Base-by-base conservation (phyloP, 2,329 filamentous ascomycete genomes). In the Botryotinia globosa region DNA sequence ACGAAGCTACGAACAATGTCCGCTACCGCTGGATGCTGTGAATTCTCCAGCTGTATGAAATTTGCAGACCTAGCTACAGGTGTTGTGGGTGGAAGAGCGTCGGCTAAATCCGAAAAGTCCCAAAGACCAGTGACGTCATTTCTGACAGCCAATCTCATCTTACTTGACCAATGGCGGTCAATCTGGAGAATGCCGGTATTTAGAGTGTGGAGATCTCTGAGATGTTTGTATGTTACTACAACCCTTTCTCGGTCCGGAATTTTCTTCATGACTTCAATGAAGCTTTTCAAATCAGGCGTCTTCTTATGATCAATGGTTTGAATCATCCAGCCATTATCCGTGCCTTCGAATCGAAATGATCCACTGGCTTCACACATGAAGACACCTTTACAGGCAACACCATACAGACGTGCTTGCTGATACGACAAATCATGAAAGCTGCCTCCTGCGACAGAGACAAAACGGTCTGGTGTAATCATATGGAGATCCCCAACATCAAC, bases 341-440 rank as follows among this genome's bases (percentile, higher is more conserved):
- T 92, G 77, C 91, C 94, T 76, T 98, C 96, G 76, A 99, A 93
- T 68, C 94, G 91, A 86, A 98, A 99, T 0, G 96, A 97, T 4
- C 96, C 96, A 3, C 93, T 92, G 8, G 95, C 93, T 82, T 99
- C 96, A 80, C 94, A 98, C 73, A 98, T 92, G 80, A 93, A 99
- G 29, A 99, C 94, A 48, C 96, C 96, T 81, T 94, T 91, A 78
- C 94, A 92, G 16, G 94, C 91, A 73, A 99, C 94, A 48, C 94
- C 95, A 81, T 98, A 98, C 7, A 98, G 87, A 16, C 96, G 91
- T n/a, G 96, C 94, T 83, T 98, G 94, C 81, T 99, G 96, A 82
- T 99, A 99, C 0, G 97, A 99, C 29, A 99, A 85, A 80, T 97
- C 90, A 83, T 99, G 97, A 85, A 99, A 98, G 73, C 94, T 95